phyloP scores from a whole-genome alignment of 352 stramenopile genomes.

The Pythium oligandrum region DNA sequence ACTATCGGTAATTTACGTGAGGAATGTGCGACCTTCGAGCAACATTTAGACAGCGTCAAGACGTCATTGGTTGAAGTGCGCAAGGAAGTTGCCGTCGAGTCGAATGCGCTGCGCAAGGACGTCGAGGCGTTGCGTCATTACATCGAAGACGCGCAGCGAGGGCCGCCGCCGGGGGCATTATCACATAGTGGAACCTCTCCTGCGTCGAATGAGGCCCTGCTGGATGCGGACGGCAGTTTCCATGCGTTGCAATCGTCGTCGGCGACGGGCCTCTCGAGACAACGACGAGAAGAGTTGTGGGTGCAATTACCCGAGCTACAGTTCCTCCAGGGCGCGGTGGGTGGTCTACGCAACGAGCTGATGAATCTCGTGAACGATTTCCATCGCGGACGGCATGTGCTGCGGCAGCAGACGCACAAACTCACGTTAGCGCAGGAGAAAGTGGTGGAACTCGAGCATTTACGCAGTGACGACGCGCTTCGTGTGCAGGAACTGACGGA shows the following conservation, averaged over 20 bases:
- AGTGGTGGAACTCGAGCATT: conserved; percentile 34
- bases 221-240: not conserved
- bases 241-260: not conserved
- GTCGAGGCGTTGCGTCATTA: conserved; percentile 45
- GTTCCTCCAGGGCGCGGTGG: conserved; percentile 40
- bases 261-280: not conserved
- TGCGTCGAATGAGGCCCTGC: conserved; percentile 5
- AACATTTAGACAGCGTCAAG: conserved; percentile 20
- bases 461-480: conserved; percentile 27
- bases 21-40: conserved; percentile 27
- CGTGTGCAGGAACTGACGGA: conserved; percentile 38
- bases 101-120: conserved; percentile 27
- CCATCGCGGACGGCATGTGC: conserved; percentile 30
- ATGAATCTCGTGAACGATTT: conserved; percentile 50
- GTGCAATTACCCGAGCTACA: conserved; percentile 35
- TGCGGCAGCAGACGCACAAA: conserved; percentile 29
- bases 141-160: conserved; percentile 27
- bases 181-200: not conserved
- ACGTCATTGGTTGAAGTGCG: conserved; percentile 16
- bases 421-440: conserved; percentile 25
- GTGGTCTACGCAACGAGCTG: conserved; percentile 36
- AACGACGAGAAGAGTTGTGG: conserved; percentile 17
- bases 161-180: not conserved
- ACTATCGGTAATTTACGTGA: conserved; percentile 33
- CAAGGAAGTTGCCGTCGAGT: conserved; percentile 23